Base-by-base conservation (phyloP, 2,329 filamentous ascomycete genomes). In the Nectriaceae sp. region DNA sequence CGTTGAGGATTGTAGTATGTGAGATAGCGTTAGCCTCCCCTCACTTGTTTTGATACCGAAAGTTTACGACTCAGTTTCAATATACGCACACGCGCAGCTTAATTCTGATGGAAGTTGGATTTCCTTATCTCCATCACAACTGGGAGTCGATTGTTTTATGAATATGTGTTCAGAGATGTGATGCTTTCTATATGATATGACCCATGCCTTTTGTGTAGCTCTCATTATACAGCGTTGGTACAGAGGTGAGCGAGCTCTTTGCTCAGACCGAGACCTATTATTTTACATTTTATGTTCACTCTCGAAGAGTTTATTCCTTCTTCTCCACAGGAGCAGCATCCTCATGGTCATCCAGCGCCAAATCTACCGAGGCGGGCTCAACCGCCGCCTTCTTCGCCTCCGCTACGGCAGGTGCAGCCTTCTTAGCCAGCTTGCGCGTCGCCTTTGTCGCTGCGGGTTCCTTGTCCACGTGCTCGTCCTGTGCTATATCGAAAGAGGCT, bases 361-460 rank as follows among this genome's bases (percentile, higher is more conserved):
- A n/a, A n/a, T n/a, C n/a, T n/a, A 16, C 18, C 36, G n/a, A n/a
- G n/a, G n/a, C n/a, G n/a, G n/a, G n/a, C n/a, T n/a, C n/a, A n/a
- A n/a, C n/a, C 5, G 61, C 64, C 5, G 64, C 65, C 47, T 70
- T 66, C n/a, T 64, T 56, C 13, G 53, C 54, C 21, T 54, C 55
- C 53, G 59, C 50, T 55, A 53, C 19, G 42, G 33, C 16, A 36
- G 8, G 8, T 36, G 54, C 47, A n/a, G 54, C 46, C 19, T 56
- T 53, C 44, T 55, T 53, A 6, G 53, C 22, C 5, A 44, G 37
- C 2, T 53, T 44, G 6, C 37, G 39, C 42, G 52, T 51, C 20
- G 47, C 44, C 18, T 42, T 44, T 18, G 57, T 49, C 36, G 29
- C 11, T 18, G 38, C 39, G 18, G 38, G 39, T 59, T n/a, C n/a